Conservation (phyloP, 257 asterid species). For the Parsonsia alboflavescens region DNA sequence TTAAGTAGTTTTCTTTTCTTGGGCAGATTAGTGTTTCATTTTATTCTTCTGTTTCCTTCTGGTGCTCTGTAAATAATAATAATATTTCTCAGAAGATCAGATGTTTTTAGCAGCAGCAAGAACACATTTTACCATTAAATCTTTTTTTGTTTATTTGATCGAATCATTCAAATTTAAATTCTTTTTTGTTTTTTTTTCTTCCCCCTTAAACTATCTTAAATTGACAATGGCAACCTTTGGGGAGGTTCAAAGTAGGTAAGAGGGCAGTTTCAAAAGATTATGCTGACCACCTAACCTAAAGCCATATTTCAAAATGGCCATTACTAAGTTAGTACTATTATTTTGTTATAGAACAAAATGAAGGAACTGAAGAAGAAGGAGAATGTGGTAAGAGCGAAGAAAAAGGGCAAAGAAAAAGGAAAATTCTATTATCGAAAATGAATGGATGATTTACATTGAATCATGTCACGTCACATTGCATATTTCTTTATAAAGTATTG, state of each 20-base stretch:
- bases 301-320: too few species aligned
- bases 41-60: slow-evolving; percentile 15
- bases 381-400: background rate
- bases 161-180: background rate
- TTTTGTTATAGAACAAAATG: slow-evolving; percentile 14
- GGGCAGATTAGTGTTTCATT: slow-evolving; percentile 17
- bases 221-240: slow-evolving; percentile 4
- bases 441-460: too few species aligned
- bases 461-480: too few species aligned
- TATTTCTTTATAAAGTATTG: too few species aligned
- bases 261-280: slow-evolving; percentile 24
- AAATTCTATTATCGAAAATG: too few species aligned
- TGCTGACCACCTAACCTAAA: slow-evolving; percentile 28
- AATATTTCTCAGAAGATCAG: background rate
- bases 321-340: background rate
- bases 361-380: background rate
- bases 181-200: too few species aligned
- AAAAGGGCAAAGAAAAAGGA: too few species aligned
- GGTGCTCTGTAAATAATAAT: background rate
- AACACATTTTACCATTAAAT: background rate
- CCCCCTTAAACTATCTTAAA: too few species aligned
- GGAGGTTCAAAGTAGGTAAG: slow-evolving; percentile 25
- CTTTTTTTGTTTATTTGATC: background rate
- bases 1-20: background rate
- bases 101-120: background rate